Evolutionary conservation across 164 flowering plant species (phyloP).

Genomic region (Nymphaea colorata): DNA sequence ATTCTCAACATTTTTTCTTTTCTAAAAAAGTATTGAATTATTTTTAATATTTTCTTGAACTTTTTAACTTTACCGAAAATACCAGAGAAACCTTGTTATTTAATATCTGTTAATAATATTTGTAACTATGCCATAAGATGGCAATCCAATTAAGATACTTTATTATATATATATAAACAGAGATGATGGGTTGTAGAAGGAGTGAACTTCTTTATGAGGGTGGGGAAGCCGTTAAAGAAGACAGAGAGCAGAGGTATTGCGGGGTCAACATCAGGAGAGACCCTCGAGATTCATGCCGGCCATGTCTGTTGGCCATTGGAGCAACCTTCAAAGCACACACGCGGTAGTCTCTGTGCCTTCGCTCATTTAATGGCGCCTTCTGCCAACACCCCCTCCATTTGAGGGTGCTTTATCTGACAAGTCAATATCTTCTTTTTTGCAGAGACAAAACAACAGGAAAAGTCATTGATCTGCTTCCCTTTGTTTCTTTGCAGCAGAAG

Average conservation of each 20-base stretch:
- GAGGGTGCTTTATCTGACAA: not conserved
- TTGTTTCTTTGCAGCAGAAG: not conserved
- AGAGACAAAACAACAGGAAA: not conserved
- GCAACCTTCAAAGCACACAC: not conserved
- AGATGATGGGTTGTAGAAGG: not conserved
- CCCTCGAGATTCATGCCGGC: conserved; percentile 7
- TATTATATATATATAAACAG: too few species aligned
- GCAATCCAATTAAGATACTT: too few species aligned
- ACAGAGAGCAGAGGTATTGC: not conserved
- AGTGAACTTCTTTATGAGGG: not conserved
- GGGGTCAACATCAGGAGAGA: not conserved
- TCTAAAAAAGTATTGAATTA: too few species aligned
- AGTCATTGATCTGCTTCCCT: not conserved
- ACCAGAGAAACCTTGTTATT: too few species aligned
- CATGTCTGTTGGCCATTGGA: not conserved
- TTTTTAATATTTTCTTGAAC: too few species aligned
- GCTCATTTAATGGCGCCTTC: not conserved
- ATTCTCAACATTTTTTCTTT: too few species aligned
- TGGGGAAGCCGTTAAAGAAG: not conserved
- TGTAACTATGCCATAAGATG: too few species aligned
- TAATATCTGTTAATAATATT: too few species aligned
- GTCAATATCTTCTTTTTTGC: not conserved
- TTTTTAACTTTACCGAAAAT: too few species aligned
- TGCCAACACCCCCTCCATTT: not conserved
- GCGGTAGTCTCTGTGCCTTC: not conserved